Percentiles rank a stretch among this genome's conserved stretches.
These are phyloP conservation scores for Haplosporangium gracile DNA, from an alignment of 192 early-diverging fungal genomes.

Conservation along the genomic window DNA sequence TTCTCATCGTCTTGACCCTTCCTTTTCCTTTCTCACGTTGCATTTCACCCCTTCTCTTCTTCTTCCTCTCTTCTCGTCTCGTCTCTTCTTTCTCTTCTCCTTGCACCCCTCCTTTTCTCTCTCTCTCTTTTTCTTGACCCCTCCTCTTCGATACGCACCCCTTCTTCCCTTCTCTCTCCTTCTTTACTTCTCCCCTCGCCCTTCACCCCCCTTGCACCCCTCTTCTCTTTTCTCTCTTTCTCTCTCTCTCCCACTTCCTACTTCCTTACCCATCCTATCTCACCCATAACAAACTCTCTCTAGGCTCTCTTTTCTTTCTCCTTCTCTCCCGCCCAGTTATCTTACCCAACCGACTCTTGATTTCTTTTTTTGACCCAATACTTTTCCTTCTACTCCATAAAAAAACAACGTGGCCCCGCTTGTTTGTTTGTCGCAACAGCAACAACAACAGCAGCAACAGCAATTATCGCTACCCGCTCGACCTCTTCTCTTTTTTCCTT, in stretches of 20 bases:
- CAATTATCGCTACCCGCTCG: background rate
- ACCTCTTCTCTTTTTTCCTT: background rate
- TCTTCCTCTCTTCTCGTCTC: background rate
- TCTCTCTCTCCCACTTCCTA: background rate
- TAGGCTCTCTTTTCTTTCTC: background rate
- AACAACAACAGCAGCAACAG: background rate
- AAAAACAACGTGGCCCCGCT: too few species aligned
- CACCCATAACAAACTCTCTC: background rate
- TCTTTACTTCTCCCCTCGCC: background rate
- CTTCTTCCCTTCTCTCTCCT: background rate
- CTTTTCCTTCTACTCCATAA: background rate
- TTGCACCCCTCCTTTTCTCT: background rate
- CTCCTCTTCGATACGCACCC: background rate
- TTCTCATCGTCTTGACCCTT: background rate
- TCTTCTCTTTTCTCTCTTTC: background rate
- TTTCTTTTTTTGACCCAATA: too few species aligned
- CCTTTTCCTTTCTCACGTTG: background rate
- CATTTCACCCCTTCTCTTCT: background rate
- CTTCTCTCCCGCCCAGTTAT: background rate
- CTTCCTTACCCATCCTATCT: background rate
- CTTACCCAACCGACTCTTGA: too few species aligned
- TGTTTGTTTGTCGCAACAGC: too few species aligned
- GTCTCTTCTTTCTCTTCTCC: slow-evolving; percentile 2
- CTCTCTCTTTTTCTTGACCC: background rate
- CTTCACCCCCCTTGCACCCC: background rate